phyloP scores from a whole-genome alignment of 768 basidiomycete genomes.

The Hericium erinaceus region DNA sequence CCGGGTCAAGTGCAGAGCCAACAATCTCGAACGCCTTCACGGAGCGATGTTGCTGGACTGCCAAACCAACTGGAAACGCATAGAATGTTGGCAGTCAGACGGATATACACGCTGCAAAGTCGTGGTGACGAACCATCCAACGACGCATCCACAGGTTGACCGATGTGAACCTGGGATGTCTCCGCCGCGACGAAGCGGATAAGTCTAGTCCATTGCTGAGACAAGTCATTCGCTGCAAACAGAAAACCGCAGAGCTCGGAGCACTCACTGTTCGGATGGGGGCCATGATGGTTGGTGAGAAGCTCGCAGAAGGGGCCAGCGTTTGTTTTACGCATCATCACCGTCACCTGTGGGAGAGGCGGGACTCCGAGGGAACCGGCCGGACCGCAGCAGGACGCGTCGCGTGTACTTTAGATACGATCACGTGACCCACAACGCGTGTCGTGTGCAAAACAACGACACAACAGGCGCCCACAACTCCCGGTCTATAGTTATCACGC shows the following conservation, averaged over 20 bases:
- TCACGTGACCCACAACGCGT: slow-evolving; percentile 6
- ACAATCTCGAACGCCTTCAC: slow-evolving; percentile 67
- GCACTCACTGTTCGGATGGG: slow-evolving; percentile 46
- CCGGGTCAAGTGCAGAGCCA: slow-evolving; percentile 59
- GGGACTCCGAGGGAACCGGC: not conserved
- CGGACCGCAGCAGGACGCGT: not conserved
- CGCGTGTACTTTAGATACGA: not conserved
- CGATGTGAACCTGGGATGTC: slow-evolving; percentile 65
- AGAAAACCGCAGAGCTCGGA: not conserved
- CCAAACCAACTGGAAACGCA: slow-evolving; percentile 42
- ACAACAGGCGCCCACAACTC: not conserved
- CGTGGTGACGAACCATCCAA: slow-evolving; percentile 44
- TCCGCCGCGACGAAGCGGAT: slow-evolving; percentile 77
- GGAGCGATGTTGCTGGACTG: slow-evolving; percentile 36
- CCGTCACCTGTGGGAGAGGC: slow-evolving; percentile 10
- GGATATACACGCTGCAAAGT: not conserved
- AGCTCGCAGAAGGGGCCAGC: not conserved
- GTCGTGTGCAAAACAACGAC: not conserved
- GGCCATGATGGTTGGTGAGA: slow-evolving; percentile 31
- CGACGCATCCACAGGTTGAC: slow-evolving; percentile 59
- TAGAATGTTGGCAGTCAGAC: not conserved
- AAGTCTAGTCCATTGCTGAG: slow-evolving; percentile 67
- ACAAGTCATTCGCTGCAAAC: not conserved
- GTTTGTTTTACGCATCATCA: not conserved
- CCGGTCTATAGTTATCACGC: not conserved